Percentiles rank a stretch among this genome's conserved stretches.
Conservation (phyloP, 1,284 basidiomycete species). For the Ganoderma multipileum region DNA sequence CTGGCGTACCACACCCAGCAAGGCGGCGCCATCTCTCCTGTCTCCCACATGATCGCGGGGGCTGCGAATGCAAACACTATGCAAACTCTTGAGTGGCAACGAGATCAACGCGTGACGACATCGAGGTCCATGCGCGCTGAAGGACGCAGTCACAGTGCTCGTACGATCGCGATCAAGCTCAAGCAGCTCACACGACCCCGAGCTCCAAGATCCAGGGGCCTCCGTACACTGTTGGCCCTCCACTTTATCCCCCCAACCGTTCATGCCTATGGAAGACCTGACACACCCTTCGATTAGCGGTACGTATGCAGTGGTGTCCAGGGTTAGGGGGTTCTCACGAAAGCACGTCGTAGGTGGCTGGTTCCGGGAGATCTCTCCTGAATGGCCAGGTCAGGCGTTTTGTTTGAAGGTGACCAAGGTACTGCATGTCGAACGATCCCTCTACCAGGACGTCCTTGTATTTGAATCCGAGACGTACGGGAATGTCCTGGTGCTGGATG, state of each 20-base stretch:
- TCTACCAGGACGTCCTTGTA: slow-evolving; percentile 95
- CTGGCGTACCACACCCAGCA: not conserved
- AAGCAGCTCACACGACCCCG: slow-evolving; percentile 46
- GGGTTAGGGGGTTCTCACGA: not conserved
- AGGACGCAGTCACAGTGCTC: not conserved
- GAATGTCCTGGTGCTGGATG: slow-evolving; percentile 96
- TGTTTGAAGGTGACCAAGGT: slow-evolving; percentile 95
- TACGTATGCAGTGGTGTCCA: not conserved
- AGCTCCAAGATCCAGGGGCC: not conserved
- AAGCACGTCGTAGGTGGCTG: slow-evolving; percentile 77
- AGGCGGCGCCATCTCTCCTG: not conserved
- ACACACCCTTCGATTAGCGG: not conserved
- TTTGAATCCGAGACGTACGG: slow-evolving; percentile 96
- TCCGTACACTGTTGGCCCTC: not conserved
- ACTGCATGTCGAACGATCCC: slow-evolving; percentile 92
- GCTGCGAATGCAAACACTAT: not conserved
- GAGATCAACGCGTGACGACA: slow-evolving; percentile 1
- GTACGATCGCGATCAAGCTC: not conserved
- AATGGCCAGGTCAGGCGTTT: slow-evolving; percentile 98
- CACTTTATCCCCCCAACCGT: not conserved
- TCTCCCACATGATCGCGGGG: not conserved
- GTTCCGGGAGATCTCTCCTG: slow-evolving; percentile 96
- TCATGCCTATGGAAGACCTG: not conserved
- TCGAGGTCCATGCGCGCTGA: not conserved
- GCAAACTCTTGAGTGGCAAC: not conserved